Percentiles rank a stretch among this genome's conserved stretches.
Conservation (phyloP, 169 alveolate genomes). For the Cryptosporidium sp. region DNA sequence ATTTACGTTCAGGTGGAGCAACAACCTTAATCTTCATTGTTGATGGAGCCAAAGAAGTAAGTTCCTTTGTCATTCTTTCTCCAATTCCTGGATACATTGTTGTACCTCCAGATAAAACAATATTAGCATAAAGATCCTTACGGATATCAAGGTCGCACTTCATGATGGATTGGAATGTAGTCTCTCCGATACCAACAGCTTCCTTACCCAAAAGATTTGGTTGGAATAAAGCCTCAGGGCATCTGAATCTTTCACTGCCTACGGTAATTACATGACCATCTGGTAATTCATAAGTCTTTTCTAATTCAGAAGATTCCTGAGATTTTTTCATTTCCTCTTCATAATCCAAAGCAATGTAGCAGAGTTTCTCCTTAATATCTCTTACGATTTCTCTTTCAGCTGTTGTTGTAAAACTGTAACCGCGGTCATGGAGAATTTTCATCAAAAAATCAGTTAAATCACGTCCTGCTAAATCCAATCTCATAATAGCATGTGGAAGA, state of each 20-base stretch:
- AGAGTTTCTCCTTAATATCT: slow-evolving; percentile 97
- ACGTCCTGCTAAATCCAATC: slow-evolving; percentile 98
- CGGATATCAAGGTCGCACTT: slow-evolving; percentile 96
- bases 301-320: slow-evolving; percentile 91
- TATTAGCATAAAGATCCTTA: slow-evolving; percentile 94
- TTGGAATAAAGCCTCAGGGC: slow-evolving; percentile 98
- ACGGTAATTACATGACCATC: slow-evolving; percentile 97
- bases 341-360: slow-evolving; percentile 96
- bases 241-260: slow-evolving; percentile 95
- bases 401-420: slow-evolving; percentile 95
- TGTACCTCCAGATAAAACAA: slow-evolving; percentile 98
- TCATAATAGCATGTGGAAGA: slow-evolving; percentile 96
- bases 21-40: slow-evolving; percentile 97
- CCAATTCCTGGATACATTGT: slow-evolving; percentile 97
- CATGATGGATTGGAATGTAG: slow-evolving; percentile 95
- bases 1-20: slow-evolving; percentile 99
- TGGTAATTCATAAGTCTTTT: slow-evolving; percentile 97
- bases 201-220: slow-evolving; percentile 95
- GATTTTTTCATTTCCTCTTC: slow-evolving; percentile 93
- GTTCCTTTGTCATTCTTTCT: slow-evolving; percentile 97
- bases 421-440: slow-evolving; percentile 95
- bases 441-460: slow-evolving; percentile 95
- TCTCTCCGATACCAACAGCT: slow-evolving; percentile 95
- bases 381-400: slow-evolving; percentile 98
- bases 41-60: slow-evolving; percentile 95